These are phyloP conservation scores for Rubia tinctorum DNA, from an alignment of 305 asterid genomes.

Conservation along the genomic window DNA sequence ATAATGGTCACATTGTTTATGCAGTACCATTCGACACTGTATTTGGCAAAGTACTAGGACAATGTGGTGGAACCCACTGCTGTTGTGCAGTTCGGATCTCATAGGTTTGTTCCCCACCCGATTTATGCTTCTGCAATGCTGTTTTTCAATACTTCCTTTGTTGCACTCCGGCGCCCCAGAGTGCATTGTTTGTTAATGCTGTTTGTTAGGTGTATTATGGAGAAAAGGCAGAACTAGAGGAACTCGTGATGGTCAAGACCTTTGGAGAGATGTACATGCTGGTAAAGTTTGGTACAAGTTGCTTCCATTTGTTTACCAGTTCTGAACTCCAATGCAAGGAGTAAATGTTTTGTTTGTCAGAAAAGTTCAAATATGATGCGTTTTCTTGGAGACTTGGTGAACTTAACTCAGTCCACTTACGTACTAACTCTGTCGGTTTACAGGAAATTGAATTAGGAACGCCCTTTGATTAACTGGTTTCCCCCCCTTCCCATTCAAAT, in stretches of 20 bases:
- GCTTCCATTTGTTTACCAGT: too few relatives aligned
- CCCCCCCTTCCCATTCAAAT: conserved; percentile 4
- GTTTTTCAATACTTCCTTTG: conserved; percentile 17
- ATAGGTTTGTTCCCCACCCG: conserved; percentile 84
- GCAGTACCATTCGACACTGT: conserved; percentile 78
- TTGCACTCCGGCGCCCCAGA: not conserved
- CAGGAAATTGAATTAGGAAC: not conserved
- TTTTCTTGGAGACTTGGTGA: too few relatives aligned
- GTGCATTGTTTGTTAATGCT: not conserved
- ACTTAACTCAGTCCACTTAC: too few relatives aligned
- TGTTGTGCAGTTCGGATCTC: conserved; percentile 94
- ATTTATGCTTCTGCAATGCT: conserved; percentile 92
- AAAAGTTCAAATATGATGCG: too few relatives aligned
- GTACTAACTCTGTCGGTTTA: too few relatives aligned
- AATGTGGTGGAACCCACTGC: conserved; percentile 91
- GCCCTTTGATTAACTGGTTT: not conserved
- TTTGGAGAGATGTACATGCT: not conserved
- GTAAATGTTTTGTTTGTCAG: too few relatives aligned
- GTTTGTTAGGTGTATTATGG: not conserved
- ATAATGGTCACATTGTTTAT: conserved; percentile 48
- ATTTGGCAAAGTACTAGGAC: conserved; percentile 91
- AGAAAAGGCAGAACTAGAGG: not conserved
- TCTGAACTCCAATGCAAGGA: too few relatives aligned
- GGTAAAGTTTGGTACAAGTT: too few relatives aligned
- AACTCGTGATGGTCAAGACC: not conserved